phyloP scores from a whole-genome alignment of 2,329 filamentous ascomycete species.

The Penicillium sp. region DNA sequence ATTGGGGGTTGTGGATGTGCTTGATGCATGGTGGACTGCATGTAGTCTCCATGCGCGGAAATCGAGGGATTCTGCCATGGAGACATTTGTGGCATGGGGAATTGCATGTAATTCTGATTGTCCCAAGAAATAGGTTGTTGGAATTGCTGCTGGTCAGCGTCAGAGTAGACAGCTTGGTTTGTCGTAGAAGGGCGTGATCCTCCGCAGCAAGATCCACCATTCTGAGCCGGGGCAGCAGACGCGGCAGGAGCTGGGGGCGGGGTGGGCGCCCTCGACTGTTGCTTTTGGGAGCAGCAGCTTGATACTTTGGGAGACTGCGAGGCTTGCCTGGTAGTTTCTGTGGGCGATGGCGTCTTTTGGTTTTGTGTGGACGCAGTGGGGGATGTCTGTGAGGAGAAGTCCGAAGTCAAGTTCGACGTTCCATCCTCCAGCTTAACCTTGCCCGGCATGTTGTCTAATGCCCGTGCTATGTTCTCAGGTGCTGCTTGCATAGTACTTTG shows the following conservation, averaged over 20 bases:
- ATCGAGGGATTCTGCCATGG: slow-evolving; percentile 19
- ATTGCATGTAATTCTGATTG: slow-evolving; percentile 13
- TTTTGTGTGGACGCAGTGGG: background rate
- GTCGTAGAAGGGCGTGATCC: slow-evolving; percentile 5
- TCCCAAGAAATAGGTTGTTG: slow-evolving; percentile 10
- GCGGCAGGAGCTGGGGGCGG: background rate
- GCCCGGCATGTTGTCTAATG: slow-evolving; percentile 24
- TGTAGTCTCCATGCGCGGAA: slow-evolving; percentile 10
- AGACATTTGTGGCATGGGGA: slow-evolving; percentile 12
- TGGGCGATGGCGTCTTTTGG: background rate
- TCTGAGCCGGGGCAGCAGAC: background rate
- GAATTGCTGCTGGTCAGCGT: background rate
- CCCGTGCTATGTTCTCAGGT: slow-evolving; percentile 30
- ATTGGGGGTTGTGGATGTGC: background rate
- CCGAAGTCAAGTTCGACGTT: slow-evolving; percentile 3
- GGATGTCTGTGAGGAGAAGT: slow-evolving; percentile 9
- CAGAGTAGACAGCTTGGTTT: background rate
- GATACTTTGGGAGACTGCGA: slow-evolving; percentile 5
- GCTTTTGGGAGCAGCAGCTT: slow-evolving; percentile 23
- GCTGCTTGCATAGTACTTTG: slow-evolving; percentile 29
- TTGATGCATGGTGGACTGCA: slow-evolving; percentile 6
- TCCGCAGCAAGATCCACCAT: slow-evolving; percentile 26
- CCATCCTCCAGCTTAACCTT: slow-evolving; percentile 19
- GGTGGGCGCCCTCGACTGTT: slow-evolving; percentile 8
- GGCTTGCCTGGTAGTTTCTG: background rate